Evolutionary conservation across 139 green algal species (phyloP).

Genomic region (Spirogloea muscicola): DNA sequence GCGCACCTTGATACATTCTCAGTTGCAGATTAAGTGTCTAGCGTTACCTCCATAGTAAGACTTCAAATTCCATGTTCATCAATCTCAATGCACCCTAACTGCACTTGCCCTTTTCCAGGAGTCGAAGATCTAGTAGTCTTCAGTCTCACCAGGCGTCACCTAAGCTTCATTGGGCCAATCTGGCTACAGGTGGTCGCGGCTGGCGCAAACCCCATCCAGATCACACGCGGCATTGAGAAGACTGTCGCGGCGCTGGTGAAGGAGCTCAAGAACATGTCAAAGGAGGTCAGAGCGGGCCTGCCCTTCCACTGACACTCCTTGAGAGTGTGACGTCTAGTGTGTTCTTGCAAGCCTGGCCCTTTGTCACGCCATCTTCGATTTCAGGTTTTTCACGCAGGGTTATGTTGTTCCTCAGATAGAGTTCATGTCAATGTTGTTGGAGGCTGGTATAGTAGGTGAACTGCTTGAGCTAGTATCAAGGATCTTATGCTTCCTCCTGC

Average conservation of each 20-base stretch:
- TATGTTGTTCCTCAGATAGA: background rate
- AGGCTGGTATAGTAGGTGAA: background rate
- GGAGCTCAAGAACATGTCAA: conserved; percentile 73
- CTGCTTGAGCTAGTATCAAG: conserved; percentile 8
- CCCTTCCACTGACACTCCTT: background rate
- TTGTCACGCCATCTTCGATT: no score
- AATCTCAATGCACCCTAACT: background rate
- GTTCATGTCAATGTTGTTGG: background rate
- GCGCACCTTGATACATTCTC: no score
- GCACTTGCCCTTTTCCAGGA: background rate
- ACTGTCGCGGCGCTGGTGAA: conserved; percentile 75
- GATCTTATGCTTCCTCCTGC: no score
- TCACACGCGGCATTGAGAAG: conserved; percentile 91
- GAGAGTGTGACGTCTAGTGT: background rate
- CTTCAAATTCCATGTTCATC: background rate
- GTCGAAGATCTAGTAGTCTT: conserved; percentile 5
- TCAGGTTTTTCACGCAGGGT: no score
- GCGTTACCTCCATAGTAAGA: background rate
- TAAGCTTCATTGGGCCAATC: conserved; percentile 3
- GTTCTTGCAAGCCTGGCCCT: no score
- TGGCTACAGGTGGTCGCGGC: conserved; percentile 72
- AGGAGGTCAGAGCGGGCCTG: conserved; percentile 54
- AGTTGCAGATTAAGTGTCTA: background rate
- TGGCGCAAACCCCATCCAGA: conserved; percentile 91
- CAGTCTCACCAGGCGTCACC: no score